Base-by-base conservation (phyloP, 805 yeast species). In the Ogataea pilisensis region DNA sequence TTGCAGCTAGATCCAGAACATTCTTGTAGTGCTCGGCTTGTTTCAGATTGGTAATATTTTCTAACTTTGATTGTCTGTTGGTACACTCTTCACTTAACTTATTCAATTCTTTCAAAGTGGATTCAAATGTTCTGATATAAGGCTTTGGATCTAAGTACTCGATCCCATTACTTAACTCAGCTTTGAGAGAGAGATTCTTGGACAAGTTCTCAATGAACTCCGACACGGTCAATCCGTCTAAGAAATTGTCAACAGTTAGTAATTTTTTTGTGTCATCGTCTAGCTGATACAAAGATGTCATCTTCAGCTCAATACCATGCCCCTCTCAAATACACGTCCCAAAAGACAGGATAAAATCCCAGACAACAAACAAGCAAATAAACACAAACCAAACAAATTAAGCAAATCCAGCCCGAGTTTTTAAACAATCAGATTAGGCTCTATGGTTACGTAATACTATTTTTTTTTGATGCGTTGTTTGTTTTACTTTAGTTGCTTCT, bases 51-150 rank as follows among this genome's bases (percentile, higher is more conserved):
- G 83, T 87, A 16, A 77, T 79, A 16, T 64, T 65, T 35, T 75
- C 82, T 18, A 80, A 68, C n/a, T 64, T 63, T 4, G 64, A 64
- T 46, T 78, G 81, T 39, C 71, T 72, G 13, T 61, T 58, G 4
- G 63, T 57, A 3, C 89, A 76, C 33, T 82, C 82, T 1, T 71
- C 74, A 34, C 72, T 72, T 32, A 93, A 63, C 37, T 69, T 70
- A 52, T 78, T 76, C 48, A 91, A 66, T 54, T 87, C 91, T 34
- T 79, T 72, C 34, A 89, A 66, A 2, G 93, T 86, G 1, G 90
- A 79, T 58, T 91, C 97, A 60, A 93, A 90, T 0, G 96, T 87
- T 50, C 96, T 76, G 35, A 91, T 91, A 58, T 86, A 93, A 2
- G 98, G 98, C 55, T 87, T 88, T 1, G 98, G 96, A 55, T 93